phyloP scores from a whole-genome alignment of 2,329 filamentous ascomycete genomes.

The Arthrinium puccinioides region DNA sequence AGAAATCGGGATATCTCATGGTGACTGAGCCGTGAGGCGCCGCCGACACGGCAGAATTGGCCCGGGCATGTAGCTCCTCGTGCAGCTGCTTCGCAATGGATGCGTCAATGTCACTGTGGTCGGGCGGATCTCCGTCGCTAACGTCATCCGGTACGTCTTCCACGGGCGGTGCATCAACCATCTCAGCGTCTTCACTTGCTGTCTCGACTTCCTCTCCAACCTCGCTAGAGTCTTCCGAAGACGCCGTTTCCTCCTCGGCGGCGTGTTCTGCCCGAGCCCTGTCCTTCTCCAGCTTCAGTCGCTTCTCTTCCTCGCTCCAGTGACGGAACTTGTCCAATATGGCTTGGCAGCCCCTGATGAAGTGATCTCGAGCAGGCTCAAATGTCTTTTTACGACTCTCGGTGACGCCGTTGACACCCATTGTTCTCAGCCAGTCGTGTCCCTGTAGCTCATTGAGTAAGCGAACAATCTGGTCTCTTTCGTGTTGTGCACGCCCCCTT shows the following conservation, averaged over 20 bases:
- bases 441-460: constrained; percentile 77
- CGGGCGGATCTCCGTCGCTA: constrained; percentile 46
- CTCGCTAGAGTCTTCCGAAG: constrained; percentile 4
- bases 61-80: constrained; percentile 49
- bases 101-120: constrained; percentile 64
- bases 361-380: constrained; percentile 77
- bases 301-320: constrained; percentile 88
- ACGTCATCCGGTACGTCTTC: constrained; percentile 21
- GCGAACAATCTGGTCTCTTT: constrained; percentile 57
- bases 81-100: constrained; percentile 68
- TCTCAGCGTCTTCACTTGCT: constrained; percentile 26
- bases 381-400: constrained; percentile 82
- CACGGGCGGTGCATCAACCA: constrained; percentile 13
- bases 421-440: constrained; percentile 85
- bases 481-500: constrained; percentile 58
- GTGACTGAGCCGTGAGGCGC: constrained; percentile 13
- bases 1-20: constrained; percentile 23
- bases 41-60: constrained; percentile 11
- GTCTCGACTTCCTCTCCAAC: constrained; percentile 14
- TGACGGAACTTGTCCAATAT: constrained; percentile 81
- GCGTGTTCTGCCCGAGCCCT: constrained; percentile 46
- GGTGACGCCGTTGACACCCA: constrained; percentile 81
- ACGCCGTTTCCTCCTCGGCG: constrained; percentile 11
- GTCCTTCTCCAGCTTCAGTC: constrained; percentile 69
- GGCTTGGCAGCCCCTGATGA: constrained; percentile 73